These are phyloP conservation scores for Claviceps monticola DNA, from an alignment of 2,329 filamentous ascomycete genomes.

Conservation along the genomic window DNA sequence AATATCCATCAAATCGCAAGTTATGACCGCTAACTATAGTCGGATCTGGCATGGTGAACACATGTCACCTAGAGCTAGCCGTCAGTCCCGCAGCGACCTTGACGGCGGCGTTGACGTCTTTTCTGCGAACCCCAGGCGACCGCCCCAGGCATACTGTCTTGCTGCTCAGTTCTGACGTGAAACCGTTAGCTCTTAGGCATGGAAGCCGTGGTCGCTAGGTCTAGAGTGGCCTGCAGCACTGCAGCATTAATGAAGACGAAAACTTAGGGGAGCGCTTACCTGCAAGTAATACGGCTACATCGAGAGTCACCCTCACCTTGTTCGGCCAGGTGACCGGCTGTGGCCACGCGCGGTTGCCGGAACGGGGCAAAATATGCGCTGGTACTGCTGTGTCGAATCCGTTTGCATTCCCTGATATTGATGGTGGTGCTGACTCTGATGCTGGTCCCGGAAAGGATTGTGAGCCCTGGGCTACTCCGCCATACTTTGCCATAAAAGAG, in stretches of 20 bases:
- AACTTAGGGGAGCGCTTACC: slow-evolving; percentile 12
- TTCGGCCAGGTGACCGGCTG: slow-evolving; percentile 9
- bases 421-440: not conserved
- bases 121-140: slow-evolving; percentile 24
- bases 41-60: not conserved
- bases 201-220: no score
- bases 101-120: slow-evolving; percentile 22
- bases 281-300: slow-evolving; percentile 20
- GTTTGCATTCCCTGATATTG: not conserved
- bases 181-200: not conserved
- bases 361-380: not conserved
- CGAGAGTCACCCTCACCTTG: slow-evolving; percentile 21
- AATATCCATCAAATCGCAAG: not conserved
- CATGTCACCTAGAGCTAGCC: not conserved
- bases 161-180: slow-evolving; percentile 19
- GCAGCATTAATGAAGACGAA: no score
- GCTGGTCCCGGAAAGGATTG: not conserved
- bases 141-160: slow-evolving; percentile 25
- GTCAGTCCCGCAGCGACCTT: slow-evolving; percentile 14
- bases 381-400: not conserved
- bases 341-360: slow-evolving; percentile 5
- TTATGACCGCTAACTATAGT: no score
- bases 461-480: not conserved
- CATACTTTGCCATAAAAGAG: not conserved
- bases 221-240: no score